phyloP scores from a whole-genome alignment of 2,329 filamentous ascomycete species.

The Bisporella sp. region DNA sequence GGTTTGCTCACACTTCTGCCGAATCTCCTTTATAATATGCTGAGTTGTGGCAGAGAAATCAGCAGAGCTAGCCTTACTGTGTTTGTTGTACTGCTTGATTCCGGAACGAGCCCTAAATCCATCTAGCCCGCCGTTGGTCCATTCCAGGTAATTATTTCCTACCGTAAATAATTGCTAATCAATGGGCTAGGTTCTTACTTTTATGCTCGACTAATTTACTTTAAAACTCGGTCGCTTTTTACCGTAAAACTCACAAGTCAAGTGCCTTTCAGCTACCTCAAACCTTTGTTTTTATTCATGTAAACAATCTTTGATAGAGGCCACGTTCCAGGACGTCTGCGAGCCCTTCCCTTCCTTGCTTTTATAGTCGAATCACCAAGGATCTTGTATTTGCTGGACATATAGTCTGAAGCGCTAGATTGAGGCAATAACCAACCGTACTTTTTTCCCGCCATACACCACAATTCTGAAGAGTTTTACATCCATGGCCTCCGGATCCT shows the following conservation, averaged over 20 bases:
- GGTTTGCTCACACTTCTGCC: background rate
- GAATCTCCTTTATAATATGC: background rate
- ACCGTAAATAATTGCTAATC: too few species aligned
- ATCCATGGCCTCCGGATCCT: background rate
- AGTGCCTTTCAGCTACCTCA: background rate
- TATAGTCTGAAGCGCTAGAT: background rate
- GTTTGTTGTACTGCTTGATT: background rate
- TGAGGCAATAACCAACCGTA: background rate
- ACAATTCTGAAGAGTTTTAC: background rate
- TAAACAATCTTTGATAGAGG: background rate
- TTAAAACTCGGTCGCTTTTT: background rate
- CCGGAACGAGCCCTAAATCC: background rate
- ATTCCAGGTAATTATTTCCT: background rate
- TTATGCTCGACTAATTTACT: background rate
- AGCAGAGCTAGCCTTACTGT: background rate
- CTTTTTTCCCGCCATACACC: background rate
- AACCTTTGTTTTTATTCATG: background rate
- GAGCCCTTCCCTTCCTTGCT: background rate
- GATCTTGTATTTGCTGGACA: background rate
- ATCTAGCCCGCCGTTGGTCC: background rate
- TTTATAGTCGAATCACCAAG: background rate
- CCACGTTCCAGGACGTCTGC: background rate
- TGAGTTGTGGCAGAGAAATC: background rate
- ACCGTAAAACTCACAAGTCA: background rate
- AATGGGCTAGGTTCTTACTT: background rate